Evolutionary conservation across 1,284 basidiomycete species (phyloP).

Genomic region (Cryptococcus sp.): DNA sequence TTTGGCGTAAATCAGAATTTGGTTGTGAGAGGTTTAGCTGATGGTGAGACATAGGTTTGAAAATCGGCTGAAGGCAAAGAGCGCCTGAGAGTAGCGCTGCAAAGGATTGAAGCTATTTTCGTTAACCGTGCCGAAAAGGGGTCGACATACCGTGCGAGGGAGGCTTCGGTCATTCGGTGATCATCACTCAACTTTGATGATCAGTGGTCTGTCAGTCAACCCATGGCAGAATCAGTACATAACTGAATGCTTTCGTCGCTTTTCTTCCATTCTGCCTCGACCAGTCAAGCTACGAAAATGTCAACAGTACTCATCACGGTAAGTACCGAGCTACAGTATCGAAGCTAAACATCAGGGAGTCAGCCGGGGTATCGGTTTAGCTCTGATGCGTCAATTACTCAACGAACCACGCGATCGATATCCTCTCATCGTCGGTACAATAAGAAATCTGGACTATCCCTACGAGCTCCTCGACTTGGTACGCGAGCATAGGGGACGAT

Average conservation of each 20-base stretch:
- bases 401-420: background rate
- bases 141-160: too few species aligned
- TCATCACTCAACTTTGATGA: too few species aligned
- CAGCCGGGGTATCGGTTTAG: slow-evolving; percentile 7
- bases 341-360: slow-evolving; percentile 6
- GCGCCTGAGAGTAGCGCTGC: background rate
- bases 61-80: slow-evolving; percentile 25
- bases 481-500: background rate
- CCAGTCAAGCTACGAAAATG: background rate
- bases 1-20: slow-evolving; percentile 27
- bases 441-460: background rate
- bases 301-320: background rate
- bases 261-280: too few species aligned
- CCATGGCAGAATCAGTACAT: too few species aligned
- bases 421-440: slow-evolving; percentile 7
- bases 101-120: too few species aligned
- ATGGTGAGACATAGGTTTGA: slow-evolving; percentile 18
- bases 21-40: background rate
- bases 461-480: slow-evolving; percentile 4
- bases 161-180: too few species aligned
- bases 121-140: too few species aligned
- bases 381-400: slow-evolving; percentile 9
- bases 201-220: too few species aligned
- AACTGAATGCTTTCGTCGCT: too few species aligned
- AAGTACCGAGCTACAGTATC: background rate